Base-by-base conservation (phyloP, 306 rosid species). In the Gillenia trifoliata region DNA sequence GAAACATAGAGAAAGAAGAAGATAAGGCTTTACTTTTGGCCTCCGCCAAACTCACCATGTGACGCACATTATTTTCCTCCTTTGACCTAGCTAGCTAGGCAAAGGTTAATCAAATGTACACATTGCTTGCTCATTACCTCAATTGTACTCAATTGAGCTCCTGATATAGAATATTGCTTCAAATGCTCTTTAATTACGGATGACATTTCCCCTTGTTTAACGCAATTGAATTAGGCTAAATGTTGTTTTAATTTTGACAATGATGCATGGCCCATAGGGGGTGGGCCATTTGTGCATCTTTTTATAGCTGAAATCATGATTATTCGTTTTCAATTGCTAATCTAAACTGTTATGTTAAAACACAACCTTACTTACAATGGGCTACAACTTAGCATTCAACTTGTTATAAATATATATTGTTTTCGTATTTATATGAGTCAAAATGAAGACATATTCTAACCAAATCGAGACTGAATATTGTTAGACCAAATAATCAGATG, bases 191-290 rank as follows among this genome's bases (percentile, higher is more conserved):
- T 26, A 26, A 11, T 71, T 23, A 23, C 64, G 65, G 52, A 17
- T 25, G 54, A 25, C 41, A 40, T 23, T 17, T 63, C 10, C 36
- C 86, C 86, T 40, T 63, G 23, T 62, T 75, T 64, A 75, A 75
- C 81, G 86, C 83, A 79, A 80, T 54, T 45, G 52, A 67, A 56
- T 59, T 41, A 68, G 72, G 72, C 8, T 3, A 66, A 16, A 41
- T 19, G 36, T 38, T 40, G 17, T 25, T 31, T 64, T 9, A 19
- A 6, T 1, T 6, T 19, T 50, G 67, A 68, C 77, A 75, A 62
- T 75, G 52, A 64, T 20, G 25, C 8, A 22, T 20, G 6, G 23
- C 22, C 64, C 64, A 62, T 64, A 4, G 20, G 70, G 52, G 23
- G 79, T 30, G 73, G 82, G 69, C 63, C 52, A 47, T 47, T 45